phyloP scores from a whole-genome alignment of 306 rosid genomes.

The Aeschynomene evenia region DNA sequence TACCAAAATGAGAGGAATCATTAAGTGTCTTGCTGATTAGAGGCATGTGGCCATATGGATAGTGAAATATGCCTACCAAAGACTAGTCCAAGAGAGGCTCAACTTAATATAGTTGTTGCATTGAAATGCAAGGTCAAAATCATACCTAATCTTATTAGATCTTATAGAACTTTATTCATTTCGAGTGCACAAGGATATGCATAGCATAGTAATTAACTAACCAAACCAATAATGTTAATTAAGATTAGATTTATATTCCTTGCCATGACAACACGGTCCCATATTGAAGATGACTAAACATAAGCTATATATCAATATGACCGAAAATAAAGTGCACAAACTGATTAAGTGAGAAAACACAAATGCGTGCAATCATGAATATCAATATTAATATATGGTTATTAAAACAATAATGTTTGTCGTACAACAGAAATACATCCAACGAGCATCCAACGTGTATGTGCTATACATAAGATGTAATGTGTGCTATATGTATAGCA shows the following conservation, averaged over 20 bases:
- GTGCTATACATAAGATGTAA: too few relatives aligned
- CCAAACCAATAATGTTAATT: not conserved
- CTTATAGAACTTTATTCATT: not conserved
- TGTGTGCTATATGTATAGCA: too few relatives aligned
- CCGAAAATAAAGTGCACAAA: constrained; percentile 13
- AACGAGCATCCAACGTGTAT: too few relatives aligned
- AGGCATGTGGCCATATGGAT: not conserved
- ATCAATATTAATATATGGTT: too few relatives aligned
- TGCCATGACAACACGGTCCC: not conserved
- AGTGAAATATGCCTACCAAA: not conserved
- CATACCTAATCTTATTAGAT: not conserved
- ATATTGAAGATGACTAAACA: constrained; percentile 29
- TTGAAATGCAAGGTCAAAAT: constrained; percentile 9
- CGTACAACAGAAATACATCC: too few relatives aligned
- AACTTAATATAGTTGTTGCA: too few relatives aligned
- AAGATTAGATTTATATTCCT: not conserved
- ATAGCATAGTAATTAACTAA: too few relatives aligned
- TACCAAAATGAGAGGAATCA: not conserved
- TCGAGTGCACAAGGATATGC: not conserved
- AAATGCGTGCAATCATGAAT: too few relatives aligned
- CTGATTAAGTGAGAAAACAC: not conserved
- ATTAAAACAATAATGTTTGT: too few relatives aligned
- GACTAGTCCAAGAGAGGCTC: not conserved
- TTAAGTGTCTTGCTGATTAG: not conserved
- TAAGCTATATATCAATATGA: constrained; percentile 24